Evolutionary conservation across 2,329 filamentous ascomycete genomes (phyloP).

Genomic region (Samsoniella hepiali): DNA sequence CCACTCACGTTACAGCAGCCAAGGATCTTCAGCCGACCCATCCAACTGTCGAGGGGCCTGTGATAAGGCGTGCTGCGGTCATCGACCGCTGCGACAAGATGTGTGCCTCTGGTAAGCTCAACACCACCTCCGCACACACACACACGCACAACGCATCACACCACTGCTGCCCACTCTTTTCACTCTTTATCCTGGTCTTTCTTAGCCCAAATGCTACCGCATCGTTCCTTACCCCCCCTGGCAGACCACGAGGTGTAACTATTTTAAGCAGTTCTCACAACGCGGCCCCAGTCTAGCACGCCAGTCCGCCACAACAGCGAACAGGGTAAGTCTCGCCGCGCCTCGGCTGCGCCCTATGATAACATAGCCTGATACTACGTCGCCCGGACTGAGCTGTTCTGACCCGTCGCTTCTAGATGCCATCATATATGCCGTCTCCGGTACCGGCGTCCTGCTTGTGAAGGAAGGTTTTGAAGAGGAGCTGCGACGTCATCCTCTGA

Average conservation of each 20-base stretch:
- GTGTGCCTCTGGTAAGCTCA: constrained; percentile 59
- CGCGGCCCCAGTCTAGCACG: constrained; percentile 59
- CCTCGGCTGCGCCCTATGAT: neutral
- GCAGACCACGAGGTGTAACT: constrained; percentile 24
- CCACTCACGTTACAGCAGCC: constrained; percentile 54
- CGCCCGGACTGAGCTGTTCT: constrained; percentile 6
- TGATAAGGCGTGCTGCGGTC: constrained; percentile 51
- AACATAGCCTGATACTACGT: neutral
- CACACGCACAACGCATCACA: neutral
- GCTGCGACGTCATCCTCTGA: constrained; percentile 53
- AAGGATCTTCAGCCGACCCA: constrained; percentile 43
- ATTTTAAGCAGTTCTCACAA: constrained; percentile 52
- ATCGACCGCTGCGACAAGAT: constrained; percentile 61
- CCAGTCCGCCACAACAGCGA: constrained; percentile 67
- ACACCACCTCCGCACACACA: neutral
- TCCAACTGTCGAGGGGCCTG: constrained; percentile 32
- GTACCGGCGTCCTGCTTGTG: constrained; percentile 59
- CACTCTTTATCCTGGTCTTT: constrained; percentile 9
- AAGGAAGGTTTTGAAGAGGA: constrained; percentile 50
- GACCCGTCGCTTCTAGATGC: constrained; percentile 47
- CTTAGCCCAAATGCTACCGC: constrained; percentile 16
- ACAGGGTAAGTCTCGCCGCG: constrained; percentile 49
- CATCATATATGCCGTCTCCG: constrained; percentile 63
- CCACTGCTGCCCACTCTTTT: constrained; percentile 1
- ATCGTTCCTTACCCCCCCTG: constrained; percentile 2